Evolutionary conservation across 352 stramenopile genomes (phyloP).

Genomic region (Salisapilia sapeloensis): DNA sequence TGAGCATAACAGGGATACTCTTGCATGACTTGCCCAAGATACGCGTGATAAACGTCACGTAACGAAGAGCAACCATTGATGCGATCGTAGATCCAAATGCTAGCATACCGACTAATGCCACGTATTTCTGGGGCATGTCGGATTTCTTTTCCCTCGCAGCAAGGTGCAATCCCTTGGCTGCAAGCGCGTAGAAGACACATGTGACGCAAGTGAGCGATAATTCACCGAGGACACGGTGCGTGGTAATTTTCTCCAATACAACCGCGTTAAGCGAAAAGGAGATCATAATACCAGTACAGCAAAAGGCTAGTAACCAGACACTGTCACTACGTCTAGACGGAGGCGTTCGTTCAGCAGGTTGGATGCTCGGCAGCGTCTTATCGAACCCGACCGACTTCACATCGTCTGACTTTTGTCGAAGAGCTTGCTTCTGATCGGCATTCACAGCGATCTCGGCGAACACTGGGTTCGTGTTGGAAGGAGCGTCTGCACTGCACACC

Average conservation of each 20-base stretch:
- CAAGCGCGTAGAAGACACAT: slow-evolving; percentile 53
- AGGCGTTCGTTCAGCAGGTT: too few relatives aligned
- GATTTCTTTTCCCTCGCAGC: slow-evolving; percentile 49
- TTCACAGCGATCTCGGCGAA: too few relatives aligned
- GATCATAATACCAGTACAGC: slow-evolving; percentile 69
- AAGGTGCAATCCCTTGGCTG: slow-evolving; percentile 37
- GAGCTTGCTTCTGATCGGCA: too few relatives aligned
- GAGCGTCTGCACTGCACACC: too few relatives aligned
- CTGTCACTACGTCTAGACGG: too few relatives aligned
- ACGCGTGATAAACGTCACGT: slow-evolving; percentile 75
- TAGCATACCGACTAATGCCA: slow-evolving; percentile 39
- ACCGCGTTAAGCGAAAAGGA: slow-evolving; percentile 73
- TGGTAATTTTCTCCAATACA: slow-evolving; percentile 73
- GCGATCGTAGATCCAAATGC: slow-evolving; percentile 68
- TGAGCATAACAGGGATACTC: slow-evolving; percentile 73
- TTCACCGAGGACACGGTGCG: slow-evolving; percentile 58
- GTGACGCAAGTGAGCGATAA: slow-evolving; percentile 77
- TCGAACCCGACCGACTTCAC: too few relatives aligned
- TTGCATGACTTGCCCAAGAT: slow-evolving; percentile 82
- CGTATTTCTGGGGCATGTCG: slow-evolving; percentile 50
- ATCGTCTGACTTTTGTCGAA: too few relatives aligned
- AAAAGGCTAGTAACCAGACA: slow-evolving; percentile 48
- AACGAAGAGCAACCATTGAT: slow-evolving; percentile 69
- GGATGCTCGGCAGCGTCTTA: too few relatives aligned
- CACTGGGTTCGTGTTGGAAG: too few relatives aligned